Evolutionary conservation across 2,329 filamentous ascomycete species (phyloP), one percentile per base, ranked within the genome.

Genomic region (Mollisia scopiformis): DNA sequence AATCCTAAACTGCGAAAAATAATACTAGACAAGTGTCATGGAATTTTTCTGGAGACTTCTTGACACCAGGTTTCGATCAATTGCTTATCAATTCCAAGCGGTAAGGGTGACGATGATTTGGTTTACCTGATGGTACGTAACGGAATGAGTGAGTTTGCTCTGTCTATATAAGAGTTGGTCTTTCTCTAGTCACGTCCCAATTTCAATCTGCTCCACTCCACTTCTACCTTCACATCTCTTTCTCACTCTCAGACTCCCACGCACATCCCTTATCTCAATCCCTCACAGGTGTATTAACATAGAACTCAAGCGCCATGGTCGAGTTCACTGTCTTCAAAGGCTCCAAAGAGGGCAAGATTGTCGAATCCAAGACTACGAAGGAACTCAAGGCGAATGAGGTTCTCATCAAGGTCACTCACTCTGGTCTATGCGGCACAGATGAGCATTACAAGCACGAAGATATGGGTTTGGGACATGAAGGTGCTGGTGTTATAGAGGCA

Each of bases 391-490:
- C 77, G 54, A 80, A 87, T 73, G 77, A 88, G 61, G 86, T 90
- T 55, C 79, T 87, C 28, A 72, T 91, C 70, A 82, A 80, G 58
- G 78, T 90, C 63, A 90, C 87, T 16, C 85, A 87, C 60, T 88
- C 86, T 2, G 88, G 88, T 30, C 77, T 90, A 55, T 91, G 88
- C 72, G 86, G 84, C 53, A 90, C 88, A 3, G 82, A 80, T 61
- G 66, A 78, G 52, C 78, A 82, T 65, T 75, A 72, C 62, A 69
- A 58, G 59, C 60, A 65, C 6, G 73, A 47, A 2, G 75, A 77
- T 58, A 76, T 77, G 71, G 77, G 69, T 13, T 73, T 83, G 0
- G 82, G 82, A 6, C 81, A 84, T 64, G 82, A 84, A 68, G 80
- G 82, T 52, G 75, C 80, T 31, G 82, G 82, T 41, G 51, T 79